Base-by-base conservation (phyloP, 208 protist species). In the Porcisia deanei region DNA sequence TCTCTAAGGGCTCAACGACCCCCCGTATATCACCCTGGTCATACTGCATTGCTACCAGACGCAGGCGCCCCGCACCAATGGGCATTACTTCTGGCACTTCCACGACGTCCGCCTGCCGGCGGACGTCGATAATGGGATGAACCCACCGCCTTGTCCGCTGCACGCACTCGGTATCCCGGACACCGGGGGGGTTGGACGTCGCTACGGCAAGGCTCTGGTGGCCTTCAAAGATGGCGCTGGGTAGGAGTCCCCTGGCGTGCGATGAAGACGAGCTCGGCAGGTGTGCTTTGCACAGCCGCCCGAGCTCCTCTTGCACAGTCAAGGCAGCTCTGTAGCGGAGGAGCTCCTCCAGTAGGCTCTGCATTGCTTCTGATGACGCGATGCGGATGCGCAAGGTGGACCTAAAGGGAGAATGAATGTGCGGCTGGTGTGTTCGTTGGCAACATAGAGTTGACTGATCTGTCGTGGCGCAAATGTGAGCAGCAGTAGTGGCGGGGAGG, bases 51-150 rank as follows among this genome's bases (percentile, higher is more conserved):
- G 43, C 77, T 14, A 59, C 49, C 16, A 81, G 58, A 12, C 70
- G 34, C 12, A 65, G 65, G 20, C 61, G 59, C 39, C 34, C n/a
- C 20, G 55, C 8, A 18, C 39, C 63, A 25, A 34, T 52, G 18
- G 70, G 25, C 2, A 18, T 16, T n/a, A 41, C 3, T 18, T 34
- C 3, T 5, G 47, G n/a, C 5, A 45, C 43, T 53, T 66, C 47
- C 59, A 66, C 55, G 14, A 81, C 77, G n/a, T 37, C 20, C 6
- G 68, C 66, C 25, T 77, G 59, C 18, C 84, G 80, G 53, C 77
- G 76, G 6, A 85, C 80, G 55, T 88, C 84, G 47, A 88, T 18
- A 53, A 88, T 77, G 43, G 84, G 81, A 54, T 88, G 84, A 16
- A 88, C 72, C 77, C 77, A 81, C 18, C 39, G 22, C 18, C 70